A percentile compares a stretch with the other conserved stretches of the same genome.
Conservation (phyloP, 1,139 yeast species). For the Meyerozyma elateridarum region DNA sequence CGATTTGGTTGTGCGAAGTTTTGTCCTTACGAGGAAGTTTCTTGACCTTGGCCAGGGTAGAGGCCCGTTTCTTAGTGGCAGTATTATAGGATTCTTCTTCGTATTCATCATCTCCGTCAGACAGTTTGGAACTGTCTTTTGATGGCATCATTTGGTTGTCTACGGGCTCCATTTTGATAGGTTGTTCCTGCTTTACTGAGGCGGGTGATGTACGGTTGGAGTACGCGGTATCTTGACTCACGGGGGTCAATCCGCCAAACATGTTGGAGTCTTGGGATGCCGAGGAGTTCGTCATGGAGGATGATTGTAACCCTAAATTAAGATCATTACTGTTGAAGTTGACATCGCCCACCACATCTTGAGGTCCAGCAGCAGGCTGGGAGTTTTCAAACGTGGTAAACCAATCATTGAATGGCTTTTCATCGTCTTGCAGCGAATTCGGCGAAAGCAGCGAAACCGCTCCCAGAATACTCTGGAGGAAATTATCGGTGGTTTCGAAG, state of each 20-base stretch:
- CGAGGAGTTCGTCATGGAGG: constrained; percentile 2
- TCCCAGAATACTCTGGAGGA: constrained; percentile 30
- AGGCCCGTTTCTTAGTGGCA: not conserved
- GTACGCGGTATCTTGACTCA: constrained; percentile 1
- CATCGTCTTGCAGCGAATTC: constrained; percentile 28
- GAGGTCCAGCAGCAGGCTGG: too few relatives aligned
- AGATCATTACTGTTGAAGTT: too few relatives aligned
- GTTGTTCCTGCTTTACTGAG: not conserved
- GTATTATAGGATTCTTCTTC: not conserved
- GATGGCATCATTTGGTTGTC: not conserved
- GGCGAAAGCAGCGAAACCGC: constrained; percentile 17
- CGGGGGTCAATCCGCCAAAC: constrained; percentile 3
- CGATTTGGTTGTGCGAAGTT: constrained; percentile 76
- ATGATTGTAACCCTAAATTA: constrained; percentile 3
- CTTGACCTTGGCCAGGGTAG: constrained; percentile 17
- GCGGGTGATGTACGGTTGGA: constrained; percentile 2
- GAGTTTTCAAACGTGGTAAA: not conserved
- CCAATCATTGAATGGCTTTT: constrained; percentile 31
- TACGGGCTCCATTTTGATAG: too few relatives aligned
- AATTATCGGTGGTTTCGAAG: constrained; percentile 33
- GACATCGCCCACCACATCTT: too few relatives aligned
- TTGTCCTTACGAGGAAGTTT: constrained; percentile 47
- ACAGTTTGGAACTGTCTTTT: too few relatives aligned
- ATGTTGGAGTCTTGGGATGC: constrained; percentile 3
- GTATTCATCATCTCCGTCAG: too few relatives aligned